Evolutionary conservation across 805 yeast species (phyloP), one percentile per base, ranked within the genome.

Genomic region (Candida nanaspora): DNA sequence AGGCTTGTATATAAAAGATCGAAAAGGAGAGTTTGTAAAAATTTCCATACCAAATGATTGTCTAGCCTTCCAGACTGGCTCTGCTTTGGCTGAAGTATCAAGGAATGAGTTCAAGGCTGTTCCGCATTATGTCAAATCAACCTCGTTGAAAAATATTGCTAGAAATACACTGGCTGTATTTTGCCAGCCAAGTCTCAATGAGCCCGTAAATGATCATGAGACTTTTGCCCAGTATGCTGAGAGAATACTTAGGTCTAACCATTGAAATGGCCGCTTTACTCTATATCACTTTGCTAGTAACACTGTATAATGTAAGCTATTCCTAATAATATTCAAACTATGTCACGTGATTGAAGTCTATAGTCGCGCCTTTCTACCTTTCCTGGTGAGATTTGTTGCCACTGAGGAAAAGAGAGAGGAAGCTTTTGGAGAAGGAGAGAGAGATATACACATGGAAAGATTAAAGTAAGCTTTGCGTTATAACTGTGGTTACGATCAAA

Each of bases 121-220:
- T 20, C 73, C 80, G 3, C 82, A 78, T 50, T 70, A 64, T 41
- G 82, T 77, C 15, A 66, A 62, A 44, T 78, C 76, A 3, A 59
- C 74, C 5, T 38, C 42, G 9, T 25, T 53, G 34, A 54, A 65
- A 19, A 41, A 46, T 4, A 54, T 74, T 22, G 65, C 74, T 16
- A 57, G 83, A 41, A 76, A 74, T 47, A 76, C 83, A 0, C 56
- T 77, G 43, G 82, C 84, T 1, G 78, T 78, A 7, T 78, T 78
- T 48, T 72, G 80, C 49, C 83, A 78, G 56, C 84, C 82, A 1
- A 67, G 72, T 32, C 55, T 78, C 39, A 70, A 72, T 32, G 79
- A 69, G 41, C 50, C 37, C 50, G 73, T 78, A 13, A 74, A 71
- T 41, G 56, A 50, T 0, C 50, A 36, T 4, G 73, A 71, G 50